Conservation (phyloP, 495 filamentous ascomycete species). For the Penicillium pancosmium region DNA sequence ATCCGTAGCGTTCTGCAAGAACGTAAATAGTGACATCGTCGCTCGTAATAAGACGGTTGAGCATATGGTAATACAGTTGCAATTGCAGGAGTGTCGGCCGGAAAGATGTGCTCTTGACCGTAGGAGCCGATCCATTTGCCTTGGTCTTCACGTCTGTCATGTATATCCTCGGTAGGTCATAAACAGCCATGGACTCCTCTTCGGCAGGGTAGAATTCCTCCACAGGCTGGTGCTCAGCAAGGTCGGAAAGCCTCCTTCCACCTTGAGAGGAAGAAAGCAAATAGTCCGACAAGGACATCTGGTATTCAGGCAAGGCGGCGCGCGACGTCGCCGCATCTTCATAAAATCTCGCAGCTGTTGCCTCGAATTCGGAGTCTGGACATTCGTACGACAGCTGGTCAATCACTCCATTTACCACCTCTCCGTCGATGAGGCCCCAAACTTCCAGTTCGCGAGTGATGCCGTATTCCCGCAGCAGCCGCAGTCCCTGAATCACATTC, state of each 20-base stretch:
- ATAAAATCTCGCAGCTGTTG: constrained; percentile 43
- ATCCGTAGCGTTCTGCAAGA: constrained; percentile 68
- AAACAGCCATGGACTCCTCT: constrained; percentile 28
- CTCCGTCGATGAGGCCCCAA: constrained; percentile 85
- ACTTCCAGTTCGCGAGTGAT: constrained; percentile 88
- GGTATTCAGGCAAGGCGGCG: constrained; percentile 50
- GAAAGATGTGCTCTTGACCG: constrained; percentile 61
- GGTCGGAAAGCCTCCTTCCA: constrained; percentile 40
- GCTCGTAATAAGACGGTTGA: constrained; percentile 71
- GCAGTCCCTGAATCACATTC: constrained; percentile 88
- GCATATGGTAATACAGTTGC: constrained; percentile 87
- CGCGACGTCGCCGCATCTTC: constrained; percentile 36
- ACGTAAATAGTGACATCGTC: constrained; percentile 64
- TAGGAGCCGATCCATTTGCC: constrained; percentile 60
- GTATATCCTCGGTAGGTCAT: constrained; percentile 57
- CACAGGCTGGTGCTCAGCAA: constrained; percentile 17
- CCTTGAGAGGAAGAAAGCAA: constrained; percentile 46
- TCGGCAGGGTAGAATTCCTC: constrained; percentile 5
- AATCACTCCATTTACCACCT: constrained; percentile 86
- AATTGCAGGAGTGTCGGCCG: constrained; percentile 82
- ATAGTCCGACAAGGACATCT: constrained; percentile 56
- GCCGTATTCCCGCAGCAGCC: constrained; percentile 73
- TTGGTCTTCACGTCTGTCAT: constrained; percentile 91
- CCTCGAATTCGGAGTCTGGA: constrained; percentile 71
- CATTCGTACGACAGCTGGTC: constrained; percentile 81